phyloP scores from a whole-genome alignment of 345 rosid genomes.

The Nasturtium officinale region DNA sequence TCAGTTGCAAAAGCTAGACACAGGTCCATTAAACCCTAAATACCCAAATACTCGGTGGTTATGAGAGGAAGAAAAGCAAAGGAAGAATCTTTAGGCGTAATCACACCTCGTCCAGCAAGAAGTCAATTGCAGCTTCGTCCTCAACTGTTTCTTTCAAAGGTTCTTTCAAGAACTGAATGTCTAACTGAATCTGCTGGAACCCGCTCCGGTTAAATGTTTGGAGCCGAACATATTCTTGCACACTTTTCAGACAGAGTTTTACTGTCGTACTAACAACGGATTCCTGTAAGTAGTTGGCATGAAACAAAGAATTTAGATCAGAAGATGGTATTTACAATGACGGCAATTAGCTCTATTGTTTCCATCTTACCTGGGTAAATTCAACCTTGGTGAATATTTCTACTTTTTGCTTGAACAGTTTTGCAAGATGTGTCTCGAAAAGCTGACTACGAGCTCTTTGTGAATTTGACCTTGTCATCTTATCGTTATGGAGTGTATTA shows the following conservation, averaged over 20 bases:
- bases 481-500: constrained; percentile 82
- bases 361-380: constrained; percentile 72
- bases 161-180: constrained; percentile 82
- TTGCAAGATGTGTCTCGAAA: constrained; percentile 96
- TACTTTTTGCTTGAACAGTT: constrained; percentile 96
- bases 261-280: constrained; percentile 72
- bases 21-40: background rate
- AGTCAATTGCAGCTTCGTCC: constrained; percentile 88
- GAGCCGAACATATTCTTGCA: constrained; percentile 91
- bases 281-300: constrained; percentile 60
- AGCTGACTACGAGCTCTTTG: constrained; percentile 94
- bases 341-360: background rate
- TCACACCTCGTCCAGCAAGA: constrained; percentile 98
- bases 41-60: background rate
- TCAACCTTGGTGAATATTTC: constrained; percentile 96
- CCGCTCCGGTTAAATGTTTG: constrained; percentile 95
- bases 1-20: constrained; percentile 6
- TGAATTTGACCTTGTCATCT: constrained; percentile 64
- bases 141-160: constrained; percentile 72
- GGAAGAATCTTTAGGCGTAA: constrained; percentile 14
- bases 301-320: background rate
- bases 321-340: too few relatives aligned
- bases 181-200: constrained; percentile 97
- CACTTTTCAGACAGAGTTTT: constrained; percentile 86
- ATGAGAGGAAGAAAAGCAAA: constrained; percentile 16